phyloP scores from a whole-genome alignment of 2,329 filamentous ascomycete genomes.

The Colletotrichum lindemuthianum region DNA sequence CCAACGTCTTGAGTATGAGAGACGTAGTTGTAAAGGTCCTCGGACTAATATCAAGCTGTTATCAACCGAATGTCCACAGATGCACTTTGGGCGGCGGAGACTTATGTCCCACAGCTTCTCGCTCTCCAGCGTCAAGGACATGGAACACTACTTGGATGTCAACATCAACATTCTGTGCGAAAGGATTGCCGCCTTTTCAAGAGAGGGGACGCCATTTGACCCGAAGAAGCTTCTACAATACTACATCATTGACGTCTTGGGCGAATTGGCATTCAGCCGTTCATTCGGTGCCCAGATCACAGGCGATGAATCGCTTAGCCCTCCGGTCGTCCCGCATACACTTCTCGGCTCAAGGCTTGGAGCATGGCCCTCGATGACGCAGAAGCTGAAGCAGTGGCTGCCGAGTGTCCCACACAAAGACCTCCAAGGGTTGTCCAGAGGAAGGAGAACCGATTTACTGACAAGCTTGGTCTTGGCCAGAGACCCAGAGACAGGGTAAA shows the following conservation, averaged over 20 bases:
- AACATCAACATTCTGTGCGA: slow-evolving; percentile 43
- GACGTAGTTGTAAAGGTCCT: not conserved
- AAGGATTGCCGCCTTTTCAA: slow-evolving; percentile 36
- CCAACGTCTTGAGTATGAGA: slow-evolving; percentile 23
- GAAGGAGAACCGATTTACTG: slow-evolving; percentile 45
- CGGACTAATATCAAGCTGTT: not conserved
- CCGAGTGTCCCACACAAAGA: slow-evolving; percentile 37
- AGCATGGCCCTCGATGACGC: slow-evolving; percentile 41
- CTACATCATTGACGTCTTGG: slow-evolving; percentile 42
- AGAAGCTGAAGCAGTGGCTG: slow-evolving; percentile 41
- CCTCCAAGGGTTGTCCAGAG: slow-evolving; percentile 38
- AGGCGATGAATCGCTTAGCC: slow-evolving; percentile 42
- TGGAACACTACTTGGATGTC: slow-evolving; percentile 46
- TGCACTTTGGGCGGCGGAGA: slow-evolving; percentile 14
- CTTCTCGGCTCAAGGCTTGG: slow-evolving; percentile 44
- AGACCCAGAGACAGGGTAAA: slow-evolving; percentile 47
- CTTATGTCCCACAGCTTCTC: slow-evolving; percentile 29
- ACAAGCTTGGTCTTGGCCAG: slow-evolving; percentile 49
- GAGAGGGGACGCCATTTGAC: slow-evolving; percentile 40
- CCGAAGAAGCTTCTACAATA: slow-evolving; percentile 44
- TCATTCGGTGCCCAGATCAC: slow-evolving; percentile 43
- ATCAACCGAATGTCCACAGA: not conserved
- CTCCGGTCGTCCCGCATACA: slow-evolving; percentile 46
- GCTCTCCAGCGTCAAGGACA: slow-evolving; percentile 43
- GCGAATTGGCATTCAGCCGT: slow-evolving; percentile 45